phyloP scores from a whole-genome alignment of 306 rosid genomes.

The Casuarina cunninghamiana region DNA sequence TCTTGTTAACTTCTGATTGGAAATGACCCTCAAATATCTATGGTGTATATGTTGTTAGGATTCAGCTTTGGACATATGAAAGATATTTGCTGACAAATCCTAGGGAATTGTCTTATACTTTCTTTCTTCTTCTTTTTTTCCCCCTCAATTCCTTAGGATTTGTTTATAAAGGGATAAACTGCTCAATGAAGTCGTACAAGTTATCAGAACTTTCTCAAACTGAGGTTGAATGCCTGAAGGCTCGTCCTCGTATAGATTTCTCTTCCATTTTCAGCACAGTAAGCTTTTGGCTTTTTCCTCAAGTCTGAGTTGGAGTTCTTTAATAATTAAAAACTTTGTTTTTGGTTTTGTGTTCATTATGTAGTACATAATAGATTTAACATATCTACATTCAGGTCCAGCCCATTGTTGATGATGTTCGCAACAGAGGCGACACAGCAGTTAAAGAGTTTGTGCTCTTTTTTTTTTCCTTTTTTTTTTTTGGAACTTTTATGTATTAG shows the following conservation, averaged over 20 bases:
- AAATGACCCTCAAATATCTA: too few relatives aligned
- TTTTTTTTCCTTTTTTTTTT: neutral
- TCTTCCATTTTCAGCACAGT: conserved; percentile 79
- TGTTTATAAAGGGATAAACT: conserved; percentile 38
- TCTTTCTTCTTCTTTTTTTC: neutral
- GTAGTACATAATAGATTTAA: conserved; percentile 6
- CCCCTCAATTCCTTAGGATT: conserved; percentile 23
- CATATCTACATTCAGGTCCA: conserved; percentile 56
- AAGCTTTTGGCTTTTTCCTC: conserved; percentile 11
- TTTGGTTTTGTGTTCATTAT: neutral
- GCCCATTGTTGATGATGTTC: conserved; percentile 91
- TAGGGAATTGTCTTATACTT: neutral
- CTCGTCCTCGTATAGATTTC: conserved; percentile 93
- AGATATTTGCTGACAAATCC: too few relatives aligned
- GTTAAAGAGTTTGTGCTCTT: conserved; percentile 63
- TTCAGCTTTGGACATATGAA: neutral
- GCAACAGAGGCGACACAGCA: conserved; percentile 77
- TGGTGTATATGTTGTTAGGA: neutral
- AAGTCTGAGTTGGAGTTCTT: neutral
- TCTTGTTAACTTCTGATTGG: too few relatives aligned
- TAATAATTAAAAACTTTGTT: neutral
- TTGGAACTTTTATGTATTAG: neutral
- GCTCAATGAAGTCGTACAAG: conserved; percentile 72
- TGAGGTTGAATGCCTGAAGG: conserved; percentile 69
- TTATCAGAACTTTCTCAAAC: conserved; percentile 63